Conservation (phyloP, 106 monocot genomes). For the Dioscorea dumetorum region DNA sequence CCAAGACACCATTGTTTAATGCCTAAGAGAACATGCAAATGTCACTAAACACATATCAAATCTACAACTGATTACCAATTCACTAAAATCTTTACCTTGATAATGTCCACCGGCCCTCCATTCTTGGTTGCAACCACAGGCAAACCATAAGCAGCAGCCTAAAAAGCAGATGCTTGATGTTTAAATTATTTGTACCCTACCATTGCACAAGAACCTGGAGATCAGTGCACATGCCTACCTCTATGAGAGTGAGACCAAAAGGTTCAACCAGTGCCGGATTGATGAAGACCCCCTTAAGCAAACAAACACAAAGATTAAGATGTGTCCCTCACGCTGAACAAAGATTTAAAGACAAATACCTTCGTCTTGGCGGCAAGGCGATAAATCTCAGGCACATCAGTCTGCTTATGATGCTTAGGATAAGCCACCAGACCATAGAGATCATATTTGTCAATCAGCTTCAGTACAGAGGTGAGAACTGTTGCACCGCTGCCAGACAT, state of each 20-base stretch:
- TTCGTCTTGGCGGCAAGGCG: constrained; percentile 60
- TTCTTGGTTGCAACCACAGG: constrained; percentile 80
- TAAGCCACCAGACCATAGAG: constrained; percentile 75
- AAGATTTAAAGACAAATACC: too few species aligned
- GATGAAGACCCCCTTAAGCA: constrained; percentile 64
- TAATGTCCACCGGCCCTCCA: constrained; percentile 73
- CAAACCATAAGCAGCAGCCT: constrained; percentile 77
- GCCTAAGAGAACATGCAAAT: constrained; percentile 14
- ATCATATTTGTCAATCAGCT: constrained; percentile 70
- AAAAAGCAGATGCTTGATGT: neutral
- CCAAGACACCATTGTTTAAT: constrained; percentile 57
- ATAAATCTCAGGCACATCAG: constrained; percentile 70
- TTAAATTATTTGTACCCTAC: too few species aligned
- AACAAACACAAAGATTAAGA: neutral
- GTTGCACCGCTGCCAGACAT: constrained; percentile 43
- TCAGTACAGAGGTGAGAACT: constrained; percentile 53
- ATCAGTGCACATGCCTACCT: constrained; percentile 19
- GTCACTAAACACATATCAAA: neutral
- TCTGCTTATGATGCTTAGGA: constrained; percentile 75
- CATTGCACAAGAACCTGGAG: too few species aligned
- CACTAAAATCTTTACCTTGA: constrained; percentile 27
- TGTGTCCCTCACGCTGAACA: too few species aligned
- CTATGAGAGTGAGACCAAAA: constrained; percentile 74
- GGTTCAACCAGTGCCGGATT: constrained; percentile 84
- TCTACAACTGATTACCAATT: neutral